Evolutionary conservation across 2,329 filamentous ascomycete species (phyloP).

Genomic region (Trichoderma sp.): DNA sequence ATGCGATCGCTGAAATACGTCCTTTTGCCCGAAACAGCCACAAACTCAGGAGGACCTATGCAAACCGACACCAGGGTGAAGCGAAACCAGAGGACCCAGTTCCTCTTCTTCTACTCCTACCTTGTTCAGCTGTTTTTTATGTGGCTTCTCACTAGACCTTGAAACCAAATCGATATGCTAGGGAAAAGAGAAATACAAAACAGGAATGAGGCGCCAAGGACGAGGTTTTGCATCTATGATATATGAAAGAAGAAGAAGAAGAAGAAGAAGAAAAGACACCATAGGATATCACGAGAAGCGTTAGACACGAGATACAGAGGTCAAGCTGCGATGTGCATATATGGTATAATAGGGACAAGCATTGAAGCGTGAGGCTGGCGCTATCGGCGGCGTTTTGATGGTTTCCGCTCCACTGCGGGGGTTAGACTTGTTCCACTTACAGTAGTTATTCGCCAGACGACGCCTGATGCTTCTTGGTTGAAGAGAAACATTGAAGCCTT

Average conservation of each 20-base stretch:
- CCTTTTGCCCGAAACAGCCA: conserved; percentile 77
- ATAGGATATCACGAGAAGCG: neutral
- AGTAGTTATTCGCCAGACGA: neutral
- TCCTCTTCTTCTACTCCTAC: conserved; percentile 92
- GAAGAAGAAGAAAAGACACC: neutral
- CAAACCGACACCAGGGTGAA: conserved; percentile 76
- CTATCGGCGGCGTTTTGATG: neutral
- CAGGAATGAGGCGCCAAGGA: neutral
- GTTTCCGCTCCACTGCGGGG: conserved; percentile 13
- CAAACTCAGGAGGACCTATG: conserved; percentile 62
- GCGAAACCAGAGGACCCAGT: conserved; percentile 83
- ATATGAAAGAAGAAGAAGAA: neutral
- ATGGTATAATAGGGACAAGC: neutral
- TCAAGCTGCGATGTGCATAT: neutral
- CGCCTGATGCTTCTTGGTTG: neutral
- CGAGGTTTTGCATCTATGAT: neutral
- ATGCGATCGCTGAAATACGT: conserved; percentile 95
- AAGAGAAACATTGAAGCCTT: neutral
- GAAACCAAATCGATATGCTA: neutral
- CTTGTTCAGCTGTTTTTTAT: conserved; percentile 92
- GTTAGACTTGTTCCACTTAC: conserved; percentile 3
- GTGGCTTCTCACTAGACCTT: conserved; percentile 63
- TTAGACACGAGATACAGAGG: neutral
- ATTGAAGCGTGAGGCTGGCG: neutral
- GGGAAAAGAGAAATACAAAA: neutral